Conservation (phyloP, 164 flowering plant species). For the Echeveria elegans region DNA sequence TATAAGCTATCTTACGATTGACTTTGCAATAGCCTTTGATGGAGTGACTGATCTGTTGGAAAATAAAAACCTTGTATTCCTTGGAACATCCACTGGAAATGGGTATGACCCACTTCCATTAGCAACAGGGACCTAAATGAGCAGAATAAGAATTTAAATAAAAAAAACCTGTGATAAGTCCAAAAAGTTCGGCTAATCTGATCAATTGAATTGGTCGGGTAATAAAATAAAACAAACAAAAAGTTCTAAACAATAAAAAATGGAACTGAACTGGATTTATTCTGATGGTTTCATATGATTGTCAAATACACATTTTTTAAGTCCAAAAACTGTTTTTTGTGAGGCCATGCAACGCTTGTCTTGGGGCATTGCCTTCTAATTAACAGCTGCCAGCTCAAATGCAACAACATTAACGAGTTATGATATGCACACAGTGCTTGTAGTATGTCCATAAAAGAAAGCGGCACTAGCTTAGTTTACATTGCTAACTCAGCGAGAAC, state of each 20-base stretch:
- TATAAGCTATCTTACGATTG: constrained; percentile 56
- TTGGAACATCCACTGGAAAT: constrained; percentile 78
- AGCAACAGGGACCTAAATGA: constrained; percentile 84
- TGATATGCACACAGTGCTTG: not conserved
- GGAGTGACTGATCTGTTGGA: constrained; percentile 61
- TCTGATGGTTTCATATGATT: not conserved
- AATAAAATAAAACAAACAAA: not conserved
- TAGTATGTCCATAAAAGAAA: not conserved
- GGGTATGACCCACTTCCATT: constrained; percentile 84
- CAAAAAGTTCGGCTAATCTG: not conserved
- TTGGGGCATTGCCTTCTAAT: not conserved
- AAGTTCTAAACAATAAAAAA: not conserved
- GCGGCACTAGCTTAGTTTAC: not conserved
- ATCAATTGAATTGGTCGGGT: not conserved
- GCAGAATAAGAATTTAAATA: constrained; percentile 4
- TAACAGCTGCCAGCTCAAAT: not conserved
- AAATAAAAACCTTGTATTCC: constrained; percentile 92
- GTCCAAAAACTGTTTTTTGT: not conserved
- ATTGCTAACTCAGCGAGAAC: not conserved
- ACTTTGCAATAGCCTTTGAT: constrained; percentile 78
- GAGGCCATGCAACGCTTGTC: not conserved
- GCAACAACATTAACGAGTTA: too few relatives aligned
- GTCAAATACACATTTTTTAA: not conserved
- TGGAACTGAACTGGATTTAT: not conserved
- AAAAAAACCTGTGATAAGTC: not conserved